Conservation (phyloP, 2,329 filamentous ascomycete genomes). For the Trichoderma sp. region DNA sequence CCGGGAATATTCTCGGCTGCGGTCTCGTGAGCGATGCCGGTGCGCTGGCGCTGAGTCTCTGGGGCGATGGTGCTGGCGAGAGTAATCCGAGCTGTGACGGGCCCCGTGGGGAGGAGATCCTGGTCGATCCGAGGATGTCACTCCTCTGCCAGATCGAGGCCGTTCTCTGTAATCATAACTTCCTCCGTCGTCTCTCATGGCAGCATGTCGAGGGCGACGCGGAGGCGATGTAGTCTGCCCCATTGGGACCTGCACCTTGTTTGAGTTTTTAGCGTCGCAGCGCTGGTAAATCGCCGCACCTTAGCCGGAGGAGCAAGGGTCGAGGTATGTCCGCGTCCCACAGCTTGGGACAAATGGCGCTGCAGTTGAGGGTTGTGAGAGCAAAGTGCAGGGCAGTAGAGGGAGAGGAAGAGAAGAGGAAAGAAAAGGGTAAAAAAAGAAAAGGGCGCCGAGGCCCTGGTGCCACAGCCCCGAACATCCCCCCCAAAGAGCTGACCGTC, state of each 20-base stretch:
- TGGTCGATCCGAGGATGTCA: conserved; percentile 33
- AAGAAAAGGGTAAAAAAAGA: background rate
- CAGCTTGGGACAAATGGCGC: background rate
- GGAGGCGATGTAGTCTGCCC: conserved; percentile 34
- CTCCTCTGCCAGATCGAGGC: conserved; percentile 37
- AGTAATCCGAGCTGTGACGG: conserved; percentile 31
- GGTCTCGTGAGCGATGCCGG: conserved; percentile 40
- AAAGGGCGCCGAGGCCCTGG: background rate
- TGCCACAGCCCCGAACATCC: background rate
- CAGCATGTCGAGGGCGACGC: conserved; percentile 40
- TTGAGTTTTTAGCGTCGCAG: conserved; percentile 42
- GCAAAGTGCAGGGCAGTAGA: background rate
- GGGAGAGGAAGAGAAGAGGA: background rate
- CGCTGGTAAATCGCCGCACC: conserved; percentile 38
- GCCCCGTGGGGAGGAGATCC: conserved; percentile 34
- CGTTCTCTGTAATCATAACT: conserved; percentile 38
- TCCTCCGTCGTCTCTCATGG: conserved; percentile 42
- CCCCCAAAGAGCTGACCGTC: conserved; percentile 5
- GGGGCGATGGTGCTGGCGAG: conserved; percentile 36
- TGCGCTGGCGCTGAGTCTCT: conserved; percentile 34
- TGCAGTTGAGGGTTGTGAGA: conserved; percentile 4
- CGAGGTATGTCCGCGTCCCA: conserved; percentile 13
- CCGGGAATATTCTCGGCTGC: conserved; percentile 36
- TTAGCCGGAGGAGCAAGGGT: conserved; percentile 37
- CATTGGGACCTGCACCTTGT: conserved; percentile 31